Evolutionary conservation across 371 early-diverging fungal species (phyloP), one percentile per base, ranked within the genome.

Genomic region (Mortierella sp.): DNA sequence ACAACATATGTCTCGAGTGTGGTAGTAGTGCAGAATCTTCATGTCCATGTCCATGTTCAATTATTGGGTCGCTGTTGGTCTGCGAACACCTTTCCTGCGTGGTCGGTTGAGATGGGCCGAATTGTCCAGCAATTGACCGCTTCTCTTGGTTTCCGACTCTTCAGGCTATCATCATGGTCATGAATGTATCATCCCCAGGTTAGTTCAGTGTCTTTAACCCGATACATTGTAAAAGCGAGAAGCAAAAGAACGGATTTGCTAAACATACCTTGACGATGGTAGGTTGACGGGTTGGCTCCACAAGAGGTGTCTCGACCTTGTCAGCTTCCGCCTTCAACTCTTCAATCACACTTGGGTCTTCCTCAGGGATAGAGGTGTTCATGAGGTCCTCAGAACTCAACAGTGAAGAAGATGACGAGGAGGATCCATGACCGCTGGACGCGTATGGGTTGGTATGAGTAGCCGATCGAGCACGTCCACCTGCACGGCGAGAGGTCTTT

Each of bases 71-170:
- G 34, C 5, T 21, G 67, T 50, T 2, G 69, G 43, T 3, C 28
- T 55, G 23, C 74, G 74, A 21, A 56, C 72, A 26, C 71, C 71
- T 42, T 42, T 46, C 1, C 74, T 64, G 21, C 74, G 74, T 19
- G 74, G 74, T 53, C 74, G 69, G 49, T 51, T 64, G 18, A 55
- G 50, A 8, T 61, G 47, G 31, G 74, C 69, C 58, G 56, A 64
- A 58, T 56, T 74, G 41, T 61, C 69, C 61, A 74, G 49, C 27
- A 74, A 12, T 53, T 59, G 51, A 41, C 74, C 74, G 38, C 69
- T 74, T 42, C 74, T 47, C 47, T 74, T 61, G 18, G 69, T 50
- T n/a, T 67, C 64, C 42, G 54, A 19, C 9, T 27, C 21, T 3
- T 54, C 64, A 10, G 24, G 19, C 52, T 63, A 39, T 27, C 28